phyloP scores from a whole-genome alignment of 176 grass and related monocot genomes.

The Paspalum notatum region DNA sequence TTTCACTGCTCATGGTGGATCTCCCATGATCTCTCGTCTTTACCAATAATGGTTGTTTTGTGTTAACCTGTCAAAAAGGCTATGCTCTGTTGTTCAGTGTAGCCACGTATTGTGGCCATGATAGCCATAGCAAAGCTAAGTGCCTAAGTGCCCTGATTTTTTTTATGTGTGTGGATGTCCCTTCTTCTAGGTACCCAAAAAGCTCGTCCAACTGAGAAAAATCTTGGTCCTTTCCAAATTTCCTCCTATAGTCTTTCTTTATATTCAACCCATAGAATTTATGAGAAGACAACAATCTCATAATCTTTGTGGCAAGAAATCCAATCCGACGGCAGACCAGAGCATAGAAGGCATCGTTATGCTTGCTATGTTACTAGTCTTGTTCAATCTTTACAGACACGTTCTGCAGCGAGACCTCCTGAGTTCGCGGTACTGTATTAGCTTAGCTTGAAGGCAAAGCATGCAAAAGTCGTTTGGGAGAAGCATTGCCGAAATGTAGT shows the following conservation, averaged over 20 bases:
- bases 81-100: neutral
- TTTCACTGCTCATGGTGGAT: constrained; percentile 34
- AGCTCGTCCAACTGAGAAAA: neutral
- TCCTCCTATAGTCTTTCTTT: neutral
- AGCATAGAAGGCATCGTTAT: neutral
- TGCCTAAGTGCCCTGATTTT: neutral
- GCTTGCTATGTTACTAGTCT: neutral
- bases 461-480: too few relatives aligned
- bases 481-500: too few relatives aligned
- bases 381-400: too few relatives aligned
- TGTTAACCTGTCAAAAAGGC: neutral
- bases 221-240: neutral
- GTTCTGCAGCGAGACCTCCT: too few relatives aligned
- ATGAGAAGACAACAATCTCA: neutral
- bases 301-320: neutral
- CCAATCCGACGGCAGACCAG: neutral
- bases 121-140: neutral
- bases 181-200: neutral
- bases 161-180: neutral
- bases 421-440: too few relatives aligned
- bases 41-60: neutral
- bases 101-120: neutral
- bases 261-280: neutral
- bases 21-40: constrained; percentile 1
- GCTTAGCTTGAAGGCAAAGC: too few relatives aligned